phyloP scores from a whole-genome alignment of 1,284 basidiomycete species.

The Kalmanozyma brasiliensis region DNA sequence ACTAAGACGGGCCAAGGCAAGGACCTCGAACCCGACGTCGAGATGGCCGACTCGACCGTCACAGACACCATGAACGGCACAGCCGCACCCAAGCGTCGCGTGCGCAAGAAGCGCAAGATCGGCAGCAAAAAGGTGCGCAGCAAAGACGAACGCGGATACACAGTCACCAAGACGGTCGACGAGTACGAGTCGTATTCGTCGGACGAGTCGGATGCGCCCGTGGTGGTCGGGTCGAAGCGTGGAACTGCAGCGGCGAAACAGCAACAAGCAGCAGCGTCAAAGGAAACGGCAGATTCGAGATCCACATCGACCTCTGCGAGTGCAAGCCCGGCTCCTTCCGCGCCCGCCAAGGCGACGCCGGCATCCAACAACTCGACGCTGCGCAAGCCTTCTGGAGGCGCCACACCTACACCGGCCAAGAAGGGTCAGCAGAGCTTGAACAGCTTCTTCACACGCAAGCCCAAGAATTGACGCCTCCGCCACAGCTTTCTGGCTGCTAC shows the following conservation, averaged over 20 bases:
- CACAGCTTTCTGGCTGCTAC: too few species aligned
- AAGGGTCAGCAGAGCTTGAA: constrained; percentile 56
- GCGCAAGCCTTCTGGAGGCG: constrained; percentile 18
- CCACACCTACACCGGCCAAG: constrained; percentile 28
- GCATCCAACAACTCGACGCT: constrained; percentile 21
- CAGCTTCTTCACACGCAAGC: constrained; percentile 53
- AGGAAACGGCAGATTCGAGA: constrained; percentile 11
- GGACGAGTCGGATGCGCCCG: constrained; percentile 49
- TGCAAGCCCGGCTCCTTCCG: constrained; percentile 26
- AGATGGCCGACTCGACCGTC: constrained; percentile 26
- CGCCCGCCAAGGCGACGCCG: constrained; percentile 24
- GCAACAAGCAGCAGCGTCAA: neutral
- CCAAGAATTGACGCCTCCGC: constrained; percentile 15
- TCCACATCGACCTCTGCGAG: constrained; percentile 28
- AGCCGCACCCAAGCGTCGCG: constrained; percentile 30
- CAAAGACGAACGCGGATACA: constrained; percentile 63
- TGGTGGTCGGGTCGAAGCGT: constrained; percentile 26
- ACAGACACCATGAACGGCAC: constrained; percentile 52
- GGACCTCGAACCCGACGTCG: constrained; percentile 39
- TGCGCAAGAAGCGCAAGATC: constrained; percentile 59
- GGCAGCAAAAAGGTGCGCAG: constrained; percentile 50
- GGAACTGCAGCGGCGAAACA: constrained; percentile 11
- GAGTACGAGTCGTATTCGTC: constrained; percentile 60
- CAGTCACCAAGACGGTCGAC: constrained; percentile 50
- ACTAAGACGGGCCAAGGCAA: constrained; percentile 24